A percentile compares a stretch with the other conserved stretches of the same genome.
Conservation (phyloP, 768 basidiomycete genomes). For the Coprinellus aureogranulatus region DNA sequence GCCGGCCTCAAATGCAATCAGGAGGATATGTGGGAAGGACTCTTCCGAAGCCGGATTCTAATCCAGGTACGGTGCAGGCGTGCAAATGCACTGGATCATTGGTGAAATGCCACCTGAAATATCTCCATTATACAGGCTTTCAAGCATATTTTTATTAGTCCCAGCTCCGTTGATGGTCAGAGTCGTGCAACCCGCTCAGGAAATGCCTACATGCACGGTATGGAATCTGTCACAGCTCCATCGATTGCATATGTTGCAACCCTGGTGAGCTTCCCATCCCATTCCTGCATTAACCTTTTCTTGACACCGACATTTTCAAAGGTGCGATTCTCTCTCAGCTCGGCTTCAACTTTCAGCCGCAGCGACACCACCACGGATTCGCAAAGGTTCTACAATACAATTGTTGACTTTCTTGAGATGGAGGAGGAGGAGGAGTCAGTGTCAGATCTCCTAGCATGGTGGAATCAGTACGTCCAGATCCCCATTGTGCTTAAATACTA, state of each 20-base stretch:
- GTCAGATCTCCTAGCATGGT: slow-evolving; percentile 9
- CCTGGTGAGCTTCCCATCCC: slow-evolving; percentile 1
- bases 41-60: not conserved
- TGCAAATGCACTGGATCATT: not conserved
- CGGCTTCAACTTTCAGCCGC: not conserved
- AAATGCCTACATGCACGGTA: slow-evolving; percentile 9
- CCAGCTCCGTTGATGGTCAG: not conserved
- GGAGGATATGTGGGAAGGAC: not conserved
- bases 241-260: slow-evolving; percentile 14
- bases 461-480: slow-evolving; percentile 9
- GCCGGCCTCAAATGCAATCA: not conserved
- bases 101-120: not conserved
- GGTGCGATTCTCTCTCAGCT: not conserved
- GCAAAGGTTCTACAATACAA: slow-evolving; percentile 9
- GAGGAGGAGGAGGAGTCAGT: slow-evolving; percentile 8
- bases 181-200: not conserved
- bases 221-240: slow-evolving; percentile 10
- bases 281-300: not conserved
- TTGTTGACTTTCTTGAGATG: slow-evolving; percentile 9
- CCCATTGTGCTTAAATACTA: not conserved
- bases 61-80: not conserved
- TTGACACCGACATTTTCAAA: not conserved
- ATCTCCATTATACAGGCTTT: not conserved
- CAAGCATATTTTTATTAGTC: not conserved
- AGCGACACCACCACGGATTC: slow-evolving; percentile 8